Conservation (phyloP, 352 stramenopile genomes). For the Globisporangium echinulatum region DNA sequence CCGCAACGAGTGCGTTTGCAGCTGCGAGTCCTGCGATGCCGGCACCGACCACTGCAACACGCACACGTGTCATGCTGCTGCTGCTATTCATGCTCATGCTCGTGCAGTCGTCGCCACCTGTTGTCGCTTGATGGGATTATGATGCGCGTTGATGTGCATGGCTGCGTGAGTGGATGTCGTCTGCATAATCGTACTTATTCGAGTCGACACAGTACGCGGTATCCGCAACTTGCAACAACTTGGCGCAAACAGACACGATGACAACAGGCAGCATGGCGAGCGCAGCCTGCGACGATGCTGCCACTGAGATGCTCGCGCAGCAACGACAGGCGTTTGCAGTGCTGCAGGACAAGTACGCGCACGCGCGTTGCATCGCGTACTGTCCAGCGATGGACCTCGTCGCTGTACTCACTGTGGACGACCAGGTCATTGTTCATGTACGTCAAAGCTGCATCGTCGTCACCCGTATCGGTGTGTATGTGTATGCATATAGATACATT, state of each 20-base stretch:
- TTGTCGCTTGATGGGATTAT: too few species aligned
- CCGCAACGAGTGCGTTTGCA: slow-evolving; percentile 31
- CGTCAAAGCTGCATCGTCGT: slow-evolving; percentile 10
- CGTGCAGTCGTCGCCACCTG: too few species aligned
- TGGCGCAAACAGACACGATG: too few species aligned
- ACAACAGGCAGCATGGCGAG: too few species aligned
- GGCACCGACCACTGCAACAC: slow-evolving; percentile 39
- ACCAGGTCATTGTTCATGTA: slow-evolving; percentile 69
- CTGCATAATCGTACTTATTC: not conserved
- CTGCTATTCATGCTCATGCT: not conserved
- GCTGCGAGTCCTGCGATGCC: slow-evolving; percentile 41
- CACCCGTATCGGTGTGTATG: too few species aligned
- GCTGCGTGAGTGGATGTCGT: not conserved
- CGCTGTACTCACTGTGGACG: slow-evolving; percentile 57
- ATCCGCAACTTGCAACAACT: too few species aligned
- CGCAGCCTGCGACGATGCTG: too few species aligned
- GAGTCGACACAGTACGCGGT: not conserved
- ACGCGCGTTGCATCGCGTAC: slow-evolving; percentile 37
- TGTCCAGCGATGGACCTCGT: slow-evolving; percentile 80
- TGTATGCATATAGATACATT: too few species aligned
- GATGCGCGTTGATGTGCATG: not conserved
- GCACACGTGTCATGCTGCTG: not conserved
- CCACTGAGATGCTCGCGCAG: too few species aligned
- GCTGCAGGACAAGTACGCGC: slow-evolving; percentile 69
- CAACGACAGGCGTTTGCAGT: slow-evolving; percentile 33